These are phyloP conservation scores for Albugo laibachii DNA, from an alignment of 352 stramenopile genomes.

Conservation along the genomic window DNA sequence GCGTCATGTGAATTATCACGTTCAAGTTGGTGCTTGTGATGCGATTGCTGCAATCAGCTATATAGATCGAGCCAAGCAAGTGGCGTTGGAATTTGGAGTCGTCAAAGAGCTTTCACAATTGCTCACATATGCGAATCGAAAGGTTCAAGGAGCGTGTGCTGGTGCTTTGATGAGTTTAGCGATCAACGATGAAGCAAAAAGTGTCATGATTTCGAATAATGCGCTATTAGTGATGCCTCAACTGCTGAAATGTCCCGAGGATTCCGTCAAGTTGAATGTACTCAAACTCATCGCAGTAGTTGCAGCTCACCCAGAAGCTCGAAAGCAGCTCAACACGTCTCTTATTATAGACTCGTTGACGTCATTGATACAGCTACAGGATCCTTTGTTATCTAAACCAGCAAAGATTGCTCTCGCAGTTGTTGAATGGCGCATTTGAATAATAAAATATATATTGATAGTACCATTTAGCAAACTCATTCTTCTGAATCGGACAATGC, in stretches of 20 bases:
- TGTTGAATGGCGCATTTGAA: too few relatives aligned
- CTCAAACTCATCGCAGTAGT: slow-evolving; percentile 42
- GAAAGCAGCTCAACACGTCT: slow-evolving; percentile 22
- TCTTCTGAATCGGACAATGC: too few relatives aligned
- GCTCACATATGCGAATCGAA: slow-evolving; percentile 29
- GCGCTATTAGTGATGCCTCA: slow-evolving; percentile 28
- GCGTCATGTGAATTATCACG: slow-evolving; percentile 15
- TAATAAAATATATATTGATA: too few relatives aligned
- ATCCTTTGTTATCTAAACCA: too few relatives aligned
- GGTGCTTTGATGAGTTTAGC: slow-evolving; percentile 47
- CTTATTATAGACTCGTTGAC: slow-evolving; percentile 12
- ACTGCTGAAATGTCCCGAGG: slow-evolving; percentile 33
- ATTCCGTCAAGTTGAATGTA: slow-evolving; percentile 37
- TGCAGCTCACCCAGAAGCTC: slow-evolving; percentile 29
- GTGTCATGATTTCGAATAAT: slow-evolving; percentile 25
- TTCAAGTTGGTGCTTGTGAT: slow-evolving; percentile 30
- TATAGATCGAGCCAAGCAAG: slow-evolving; percentile 32
- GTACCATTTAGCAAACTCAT: too few relatives aligned
- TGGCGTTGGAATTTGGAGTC: slow-evolving; percentile 24
- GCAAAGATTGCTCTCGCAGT: too few relatives aligned
- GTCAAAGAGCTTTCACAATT: slow-evolving; percentile 36
- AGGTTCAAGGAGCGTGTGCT: slow-evolving; percentile 24
- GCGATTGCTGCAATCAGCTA: slow-evolving; percentile 28
- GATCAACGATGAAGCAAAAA: slow-evolving; percentile 48
- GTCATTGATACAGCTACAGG: too few relatives aligned